phyloP scores from a whole-genome alignment of 2,329 filamentous ascomycete genomes.

The Cylindrodendrum hubeiense region DNA sequence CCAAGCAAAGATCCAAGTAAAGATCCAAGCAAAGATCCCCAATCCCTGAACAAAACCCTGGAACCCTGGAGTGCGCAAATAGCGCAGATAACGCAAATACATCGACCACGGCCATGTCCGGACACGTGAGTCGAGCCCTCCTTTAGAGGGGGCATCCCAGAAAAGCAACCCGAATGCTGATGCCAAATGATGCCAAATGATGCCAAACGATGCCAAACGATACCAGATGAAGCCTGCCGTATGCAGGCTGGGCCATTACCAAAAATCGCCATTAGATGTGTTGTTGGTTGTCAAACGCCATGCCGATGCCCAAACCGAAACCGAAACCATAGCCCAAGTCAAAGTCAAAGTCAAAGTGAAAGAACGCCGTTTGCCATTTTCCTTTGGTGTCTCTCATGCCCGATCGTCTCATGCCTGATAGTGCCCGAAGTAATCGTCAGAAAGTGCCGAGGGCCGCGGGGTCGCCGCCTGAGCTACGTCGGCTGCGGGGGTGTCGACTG shows the following conservation, averaged over 20 bases:
- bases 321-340: not conserved
- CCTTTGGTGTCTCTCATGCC: no score
- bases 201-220: slow-evolving; percentile 28
- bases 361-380: slow-evolving; percentile 37
- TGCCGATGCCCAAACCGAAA: slow-evolving; percentile 3
- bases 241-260: slow-evolving; percentile 16
- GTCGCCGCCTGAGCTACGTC: slow-evolving; percentile 31
- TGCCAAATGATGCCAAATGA: slow-evolving; percentile 35
- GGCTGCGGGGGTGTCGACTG: slow-evolving; percentile 39
- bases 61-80: slow-evolving; percentile 18
- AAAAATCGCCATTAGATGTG: not conserved
- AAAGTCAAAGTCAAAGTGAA: slow-evolving; percentile 10
- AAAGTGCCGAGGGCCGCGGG: slow-evolving; percentile 34
- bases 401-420: slow-evolving; percentile 35
- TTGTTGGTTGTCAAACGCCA: slow-evolving; percentile 18
- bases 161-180: slow-evolving; percentile 28
- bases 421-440: slow-evolving; percentile 42
- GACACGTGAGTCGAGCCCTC: not conserved
- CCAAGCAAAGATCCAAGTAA: slow-evolving; percentile 3
- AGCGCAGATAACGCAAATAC: not conserved
- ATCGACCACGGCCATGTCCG: not conserved
- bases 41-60: slow-evolving; percentile 16
- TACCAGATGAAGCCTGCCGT: slow-evolving; percentile 37
- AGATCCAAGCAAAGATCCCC: not conserved
- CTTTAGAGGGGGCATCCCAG: slow-evolving; percentile 26